Evolutionary conservation across 2,329 filamentous ascomycete genomes (phyloP).

Genomic region (Colletotrichum somersetense): DNA sequence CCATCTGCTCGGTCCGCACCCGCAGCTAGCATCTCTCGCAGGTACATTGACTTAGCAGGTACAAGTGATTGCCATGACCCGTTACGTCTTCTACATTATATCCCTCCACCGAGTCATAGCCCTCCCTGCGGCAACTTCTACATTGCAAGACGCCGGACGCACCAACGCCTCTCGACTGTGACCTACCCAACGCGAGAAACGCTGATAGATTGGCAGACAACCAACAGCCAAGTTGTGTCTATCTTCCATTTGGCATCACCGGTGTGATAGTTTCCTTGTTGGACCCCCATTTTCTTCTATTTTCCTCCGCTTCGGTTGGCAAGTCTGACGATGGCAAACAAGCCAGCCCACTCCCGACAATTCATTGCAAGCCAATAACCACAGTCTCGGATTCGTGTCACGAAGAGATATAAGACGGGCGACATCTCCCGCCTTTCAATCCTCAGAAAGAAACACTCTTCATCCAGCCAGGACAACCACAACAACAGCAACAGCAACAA

Average conservation of each 20-base stretch:
- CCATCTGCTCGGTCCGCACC: conserved; percentile 42
- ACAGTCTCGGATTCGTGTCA: conserved; percentile 39
- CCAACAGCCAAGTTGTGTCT: conserved; percentile 41
- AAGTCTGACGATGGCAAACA: conserved; percentile 43
- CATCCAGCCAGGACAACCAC: conserved; percentile 22
- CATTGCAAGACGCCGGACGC: conserved; percentile 33
- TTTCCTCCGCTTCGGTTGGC: conserved; percentile 33
- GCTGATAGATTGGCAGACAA: conserved; percentile 41
- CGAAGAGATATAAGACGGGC: conserved; percentile 42
- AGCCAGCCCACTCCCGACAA: conserved; percentile 41
- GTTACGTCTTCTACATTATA: conserved; percentile 34
- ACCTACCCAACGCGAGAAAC: conserved; percentile 33
- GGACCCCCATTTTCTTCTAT: conserved; percentile 13
- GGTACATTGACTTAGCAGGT: conserved; percentile 42
- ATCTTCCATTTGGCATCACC: conserved; percentile 41
- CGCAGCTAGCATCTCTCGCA: conserved; percentile 40
- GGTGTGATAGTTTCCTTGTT: conserved; percentile 40
- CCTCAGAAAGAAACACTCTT: conserved; percentile 15
- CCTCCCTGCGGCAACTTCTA: conserved; percentile 38
- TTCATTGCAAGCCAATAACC: conserved; percentile 42
- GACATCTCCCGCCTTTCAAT: conserved; percentile 22
- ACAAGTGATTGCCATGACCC: conserved; percentile 35
- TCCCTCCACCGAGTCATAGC: conserved; percentile 41
- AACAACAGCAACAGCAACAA: background rate
- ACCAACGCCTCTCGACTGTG: conserved; percentile 33